Evolutionary conservation across 345 rosid species (phyloP).

Genomic region (Angophora floribunda): DNA sequence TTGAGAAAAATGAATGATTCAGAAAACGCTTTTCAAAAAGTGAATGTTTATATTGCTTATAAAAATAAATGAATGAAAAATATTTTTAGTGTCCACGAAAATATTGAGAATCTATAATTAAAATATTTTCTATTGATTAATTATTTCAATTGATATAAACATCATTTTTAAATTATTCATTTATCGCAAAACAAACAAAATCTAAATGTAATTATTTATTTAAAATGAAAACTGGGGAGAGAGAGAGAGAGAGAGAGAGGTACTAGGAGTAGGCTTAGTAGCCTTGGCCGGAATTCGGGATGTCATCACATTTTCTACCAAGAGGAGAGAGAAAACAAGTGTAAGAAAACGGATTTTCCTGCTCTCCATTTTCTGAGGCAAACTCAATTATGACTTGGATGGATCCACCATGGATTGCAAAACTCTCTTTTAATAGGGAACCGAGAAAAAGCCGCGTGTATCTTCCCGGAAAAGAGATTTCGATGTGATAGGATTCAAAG

Average conservation of each 20-base stretch:
- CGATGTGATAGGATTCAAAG: neutral
- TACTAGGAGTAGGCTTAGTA: neutral
- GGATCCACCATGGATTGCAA: neutral
- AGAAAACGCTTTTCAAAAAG: neutral
- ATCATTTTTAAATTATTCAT: rapidly evolving
- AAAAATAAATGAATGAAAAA: no score
- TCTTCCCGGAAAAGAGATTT: neutral
- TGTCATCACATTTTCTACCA: neutral
- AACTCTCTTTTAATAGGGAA: neutral
- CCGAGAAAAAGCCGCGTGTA: neutral
- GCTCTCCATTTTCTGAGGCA: neutral
- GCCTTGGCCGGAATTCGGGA: neutral
- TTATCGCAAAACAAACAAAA: rapidly evolving
- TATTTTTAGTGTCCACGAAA: no score
- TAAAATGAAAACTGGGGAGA: rapidly evolving
- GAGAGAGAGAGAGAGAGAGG: neutral
- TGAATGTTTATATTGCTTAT: rapidly evolving
- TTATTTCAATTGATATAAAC: no score
- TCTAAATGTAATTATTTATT: no score
- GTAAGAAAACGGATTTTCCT: neutral
- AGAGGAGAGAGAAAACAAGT: neutral
- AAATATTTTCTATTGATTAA: no score
- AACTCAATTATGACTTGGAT: neutral
- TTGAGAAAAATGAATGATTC: rapidly evolving
- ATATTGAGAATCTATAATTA: no score